These are phyloP conservation scores for Parafenestella ontariensis DNA, from an alignment of 2,329 filamentous ascomycete species.

Conservation along the genomic window DNA sequence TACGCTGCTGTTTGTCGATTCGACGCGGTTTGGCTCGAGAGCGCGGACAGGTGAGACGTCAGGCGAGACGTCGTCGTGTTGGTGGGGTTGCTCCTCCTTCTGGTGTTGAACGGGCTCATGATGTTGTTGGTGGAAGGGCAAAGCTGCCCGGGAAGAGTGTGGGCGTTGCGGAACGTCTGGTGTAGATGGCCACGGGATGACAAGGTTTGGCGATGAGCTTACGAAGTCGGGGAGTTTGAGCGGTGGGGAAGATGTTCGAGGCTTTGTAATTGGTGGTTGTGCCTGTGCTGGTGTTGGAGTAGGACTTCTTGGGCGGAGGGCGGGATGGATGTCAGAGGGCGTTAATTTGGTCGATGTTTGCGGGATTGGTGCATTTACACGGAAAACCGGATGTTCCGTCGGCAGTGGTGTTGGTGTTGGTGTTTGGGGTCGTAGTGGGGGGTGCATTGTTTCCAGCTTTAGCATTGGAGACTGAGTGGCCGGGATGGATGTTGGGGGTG, in stretches of 20 bases:
- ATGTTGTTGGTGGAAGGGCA: neutral
- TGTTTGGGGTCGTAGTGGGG: slow-evolving; percentile 19
- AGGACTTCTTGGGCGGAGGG: slow-evolving; percentile 5
- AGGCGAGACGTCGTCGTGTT: neutral
- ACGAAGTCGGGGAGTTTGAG: slow-evolving; percentile 9
- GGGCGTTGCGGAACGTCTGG: slow-evolving; percentile 11
- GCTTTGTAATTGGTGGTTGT: neutral
- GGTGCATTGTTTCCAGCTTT: slow-evolving; percentile 18
- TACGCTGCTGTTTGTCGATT: slow-evolving; percentile 20
- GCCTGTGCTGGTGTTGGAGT: neutral
- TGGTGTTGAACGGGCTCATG: neutral
- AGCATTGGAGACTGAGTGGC: slow-evolving; percentile 8
- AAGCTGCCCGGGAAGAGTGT: slow-evolving; percentile 3
- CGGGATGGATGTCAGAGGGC: neutral
- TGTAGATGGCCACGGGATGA: slow-evolving; percentile 19
- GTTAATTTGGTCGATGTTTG: neutral
- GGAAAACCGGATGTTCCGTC: slow-evolving; percentile 24
- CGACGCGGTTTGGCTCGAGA: neutral
- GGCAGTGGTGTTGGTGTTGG: slow-evolving; percentile 7
- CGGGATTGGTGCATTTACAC: slow-evolving; percentile 5
- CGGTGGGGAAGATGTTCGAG: neutral
- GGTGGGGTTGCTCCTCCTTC: neutral
- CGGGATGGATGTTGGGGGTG: slow-evolving; percentile 1
- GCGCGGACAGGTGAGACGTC: neutral
- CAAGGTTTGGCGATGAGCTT: slow-evolving; percentile 9